phyloP scores from a whole-genome alignment of 352 stramenopile genomes.

The Phytophthora palmivora region DNA sequence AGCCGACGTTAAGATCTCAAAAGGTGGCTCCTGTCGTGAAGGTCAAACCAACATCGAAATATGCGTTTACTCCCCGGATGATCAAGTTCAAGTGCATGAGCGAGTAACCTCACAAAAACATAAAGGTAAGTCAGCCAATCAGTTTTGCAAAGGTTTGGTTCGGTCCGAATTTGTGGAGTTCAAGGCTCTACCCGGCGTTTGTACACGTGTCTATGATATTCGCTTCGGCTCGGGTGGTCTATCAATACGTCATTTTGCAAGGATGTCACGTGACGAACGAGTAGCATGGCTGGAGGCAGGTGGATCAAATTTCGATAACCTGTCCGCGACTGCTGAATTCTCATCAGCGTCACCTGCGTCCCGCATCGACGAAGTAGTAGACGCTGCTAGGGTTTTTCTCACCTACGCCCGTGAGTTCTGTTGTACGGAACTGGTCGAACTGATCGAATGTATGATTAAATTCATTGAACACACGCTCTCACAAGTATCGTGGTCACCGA shows the following conservation, averaged over 20 bases:
- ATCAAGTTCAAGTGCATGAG: slow-evolving; percentile 11
- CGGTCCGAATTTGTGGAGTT: slow-evolving; percentile 13
- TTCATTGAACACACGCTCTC: slow-evolving; percentile 5
- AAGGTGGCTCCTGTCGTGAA: background rate
- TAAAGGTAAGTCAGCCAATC: slow-evolving; percentile 14
- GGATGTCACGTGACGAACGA: background rate
- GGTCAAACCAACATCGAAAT: slow-evolving; percentile 6
- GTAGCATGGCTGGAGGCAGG: background rate
- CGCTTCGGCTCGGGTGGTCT: slow-evolving; percentile 6
- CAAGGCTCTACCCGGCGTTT: slow-evolving; percentile 3
- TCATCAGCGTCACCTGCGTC: background rate
- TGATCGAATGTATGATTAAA: slow-evolving; percentile 6
- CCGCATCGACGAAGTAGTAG: slow-evolving; percentile 6
- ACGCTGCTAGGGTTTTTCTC: slow-evolving; percentile 2
- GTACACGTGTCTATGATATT: slow-evolving; percentile 1
- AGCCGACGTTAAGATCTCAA: background rate
- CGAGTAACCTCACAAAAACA: slow-evolving; percentile 1
- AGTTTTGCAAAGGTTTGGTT: slow-evolving; percentile 9
- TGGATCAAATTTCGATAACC: slow-evolving; percentile 10
- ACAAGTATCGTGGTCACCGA: slow-evolving; percentile 5
- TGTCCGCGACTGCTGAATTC: slow-evolving; percentile 17
- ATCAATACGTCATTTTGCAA: slow-evolving; percentile 1
- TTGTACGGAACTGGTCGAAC: background rate
- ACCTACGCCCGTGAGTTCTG: slow-evolving; percentile 10
- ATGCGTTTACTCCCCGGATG: slow-evolving; percentile 7